Percentiles rank a stretch among this genome's conserved stretches.
Evolutionary conservation across 1,139 yeast genomes (phyloP).

Genomic region (Sugiyamaella japonica): DNA sequence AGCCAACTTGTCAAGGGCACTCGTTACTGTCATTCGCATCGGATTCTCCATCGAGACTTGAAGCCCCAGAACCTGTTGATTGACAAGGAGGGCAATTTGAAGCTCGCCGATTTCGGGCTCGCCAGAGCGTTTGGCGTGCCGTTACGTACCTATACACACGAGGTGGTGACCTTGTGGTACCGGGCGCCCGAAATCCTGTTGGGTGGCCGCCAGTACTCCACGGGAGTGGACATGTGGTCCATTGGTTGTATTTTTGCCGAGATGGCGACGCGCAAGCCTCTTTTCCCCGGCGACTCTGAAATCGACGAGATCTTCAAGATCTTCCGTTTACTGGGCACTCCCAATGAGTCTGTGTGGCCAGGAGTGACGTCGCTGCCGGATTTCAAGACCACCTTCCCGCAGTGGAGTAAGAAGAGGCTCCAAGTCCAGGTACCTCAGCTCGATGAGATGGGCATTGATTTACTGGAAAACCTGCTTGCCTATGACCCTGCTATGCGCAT

Average conservation of each 20-base stretch:
- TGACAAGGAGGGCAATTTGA: constrained; percentile 91
- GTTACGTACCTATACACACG: constrained; percentile 92
- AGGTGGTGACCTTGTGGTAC: constrained; percentile 97
- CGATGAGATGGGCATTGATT: constrained; percentile 71
- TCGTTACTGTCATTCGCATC: constrained; percentile 91
- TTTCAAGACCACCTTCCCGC: constrained; percentile 93
- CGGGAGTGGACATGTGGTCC: constrained; percentile 99
- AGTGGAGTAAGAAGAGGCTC: constrained; percentile 80
- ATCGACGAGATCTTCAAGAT: constrained; percentile 96
- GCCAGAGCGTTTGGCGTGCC: constrained; percentile 99
- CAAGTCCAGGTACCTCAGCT: constrained; percentile 74
- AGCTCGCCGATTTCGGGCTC: constrained; percentile 94
- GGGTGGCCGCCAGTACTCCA: constrained; percentile 96
- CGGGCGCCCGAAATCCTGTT: constrained; percentile 93
- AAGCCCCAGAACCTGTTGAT: constrained; percentile 95
- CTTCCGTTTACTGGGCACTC: constrained; percentile 91
- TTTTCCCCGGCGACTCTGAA: constrained; percentile 97
- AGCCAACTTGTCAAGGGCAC: constrained; percentile 90
- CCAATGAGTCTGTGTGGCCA: constrained; percentile 93
- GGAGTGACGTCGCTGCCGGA: constrained; percentile 93
- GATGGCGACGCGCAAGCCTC: constrained; percentile 93
- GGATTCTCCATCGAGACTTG: constrained; percentile 92
- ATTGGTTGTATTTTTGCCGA: constrained; percentile 98
- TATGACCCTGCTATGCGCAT: constrained; percentile 95
- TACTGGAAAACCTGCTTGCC: constrained; percentile 73